Evolutionary conservation across 1,284 basidiomycete species (phyloP).

Genomic region (Ganoderma leucocontextum): DNA sequence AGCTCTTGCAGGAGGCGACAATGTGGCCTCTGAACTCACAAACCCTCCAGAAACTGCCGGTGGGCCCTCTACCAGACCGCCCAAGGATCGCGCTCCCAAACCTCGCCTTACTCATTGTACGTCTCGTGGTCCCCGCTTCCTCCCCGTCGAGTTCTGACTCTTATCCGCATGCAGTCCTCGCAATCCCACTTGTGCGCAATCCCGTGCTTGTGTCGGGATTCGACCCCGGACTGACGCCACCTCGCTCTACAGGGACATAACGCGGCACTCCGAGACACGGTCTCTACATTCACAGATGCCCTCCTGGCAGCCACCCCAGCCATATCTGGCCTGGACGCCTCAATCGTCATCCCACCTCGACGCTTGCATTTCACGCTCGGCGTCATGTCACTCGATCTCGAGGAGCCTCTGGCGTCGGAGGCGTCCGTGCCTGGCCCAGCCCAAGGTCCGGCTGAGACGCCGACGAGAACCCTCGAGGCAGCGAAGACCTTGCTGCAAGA

Average conservation of each 20-base stretch:
- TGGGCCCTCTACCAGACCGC: not conserved
- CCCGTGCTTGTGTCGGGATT: not conserved
- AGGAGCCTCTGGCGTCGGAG: not conserved
- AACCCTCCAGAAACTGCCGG: not conserved
- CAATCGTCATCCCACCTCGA: slow-evolving; percentile 66
- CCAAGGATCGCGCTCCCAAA: slow-evolving; percentile 23
- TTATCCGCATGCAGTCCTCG: slow-evolving; percentile 31
- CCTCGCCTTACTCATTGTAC: slow-evolving; percentile 41
- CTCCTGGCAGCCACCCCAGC: slow-evolving; percentile 46
- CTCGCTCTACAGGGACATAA: slow-evolving; percentile 58
- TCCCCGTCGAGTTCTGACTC: not conserved
- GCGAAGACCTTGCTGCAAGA: slow-evolving; percentile 58
- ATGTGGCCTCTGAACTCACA: not conserved
- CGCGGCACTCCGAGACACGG: slow-evolving; percentile 46
- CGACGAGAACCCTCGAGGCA: slow-evolving; percentile 47
- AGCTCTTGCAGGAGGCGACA: not conserved
- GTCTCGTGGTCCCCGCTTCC: slow-evolving; percentile 5
- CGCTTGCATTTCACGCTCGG: slow-evolving; percentile 76
- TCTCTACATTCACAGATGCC: slow-evolving; percentile 55
- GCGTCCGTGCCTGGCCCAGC: not conserved
- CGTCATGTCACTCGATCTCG: slow-evolving; percentile 62
- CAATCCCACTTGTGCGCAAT: slow-evolving; percentile 32
- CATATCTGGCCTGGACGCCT: slow-evolving; percentile 64
- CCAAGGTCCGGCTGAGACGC: not conserved
- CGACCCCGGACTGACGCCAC: not conserved